Conservation (phyloP, 768 basidiomycete species). For the Leccinum uliginosum region DNA sequence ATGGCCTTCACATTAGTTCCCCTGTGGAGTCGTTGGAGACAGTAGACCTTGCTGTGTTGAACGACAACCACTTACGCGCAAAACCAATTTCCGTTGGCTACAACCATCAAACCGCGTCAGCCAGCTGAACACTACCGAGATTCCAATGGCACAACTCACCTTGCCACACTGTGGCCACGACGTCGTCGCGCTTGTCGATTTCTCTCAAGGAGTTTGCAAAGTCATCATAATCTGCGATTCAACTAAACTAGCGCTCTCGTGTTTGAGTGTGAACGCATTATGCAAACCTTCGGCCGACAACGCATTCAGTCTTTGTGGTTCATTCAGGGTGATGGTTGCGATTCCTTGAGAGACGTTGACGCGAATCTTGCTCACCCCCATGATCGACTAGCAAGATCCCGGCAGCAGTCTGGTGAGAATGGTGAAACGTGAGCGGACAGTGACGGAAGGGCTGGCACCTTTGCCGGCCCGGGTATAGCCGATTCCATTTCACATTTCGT, state of each 20-base stretch:
- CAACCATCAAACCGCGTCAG: not conserved
- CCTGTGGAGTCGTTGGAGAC: constrained; percentile 30
- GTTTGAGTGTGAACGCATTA: constrained; percentile 16
- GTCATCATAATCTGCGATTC: constrained; percentile 51
- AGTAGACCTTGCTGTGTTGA: not conserved
- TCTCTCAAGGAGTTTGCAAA: constrained; percentile 55
- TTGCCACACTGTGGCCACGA: constrained; percentile 65
- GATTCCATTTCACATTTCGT: not conserved
- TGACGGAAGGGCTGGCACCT: not conserved
- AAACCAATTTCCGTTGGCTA: constrained; percentile 69
- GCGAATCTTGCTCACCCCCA: constrained; percentile 38
- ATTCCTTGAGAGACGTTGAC: constrained; percentile 52
- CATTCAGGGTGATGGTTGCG: constrained; percentile 65
- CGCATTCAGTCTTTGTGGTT: constrained; percentile 57
- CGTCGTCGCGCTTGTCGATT: constrained; percentile 56
- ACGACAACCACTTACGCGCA: constrained; percentile 52
- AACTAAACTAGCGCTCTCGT: not conserved
- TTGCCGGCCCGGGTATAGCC: constrained; percentile 8
- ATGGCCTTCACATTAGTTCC: constrained; percentile 52
- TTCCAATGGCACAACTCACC: constrained; percentile 31
- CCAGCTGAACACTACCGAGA: not conserved
- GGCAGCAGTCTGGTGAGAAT: not conserved
- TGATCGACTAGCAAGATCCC: constrained; percentile 10
- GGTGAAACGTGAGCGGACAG: no score
- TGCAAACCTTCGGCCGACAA: constrained; percentile 44